Conservation (phyloP, 2,329 filamentous ascomycete genomes). For the Corinectria fuckeliana region DNA sequence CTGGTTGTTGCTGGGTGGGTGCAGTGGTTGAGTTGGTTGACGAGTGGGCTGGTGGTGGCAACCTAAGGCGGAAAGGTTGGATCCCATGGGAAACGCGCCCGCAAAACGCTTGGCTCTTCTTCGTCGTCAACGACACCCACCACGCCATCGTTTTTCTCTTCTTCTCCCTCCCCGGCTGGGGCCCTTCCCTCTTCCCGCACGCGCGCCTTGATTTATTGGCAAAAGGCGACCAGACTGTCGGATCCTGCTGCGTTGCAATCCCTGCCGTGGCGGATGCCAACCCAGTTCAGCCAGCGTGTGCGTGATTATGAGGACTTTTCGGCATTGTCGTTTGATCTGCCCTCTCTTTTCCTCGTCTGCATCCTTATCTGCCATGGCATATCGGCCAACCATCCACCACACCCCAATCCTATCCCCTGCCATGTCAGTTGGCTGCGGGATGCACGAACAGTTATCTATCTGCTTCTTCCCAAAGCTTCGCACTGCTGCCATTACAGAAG, state of each 20-base stretch:
- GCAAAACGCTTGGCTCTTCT: background rate
- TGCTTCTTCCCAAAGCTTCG: no score
- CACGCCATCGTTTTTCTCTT: no score
- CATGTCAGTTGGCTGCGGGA: background rate
- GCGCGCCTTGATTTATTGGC: constrained; percentile 17
- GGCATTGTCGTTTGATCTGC: background rate
- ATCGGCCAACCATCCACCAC: background rate
- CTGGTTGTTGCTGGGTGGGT: background rate
- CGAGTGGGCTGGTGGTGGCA: background rate
- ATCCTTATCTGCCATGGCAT: background rate
- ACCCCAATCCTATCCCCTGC: background rate
- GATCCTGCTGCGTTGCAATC: constrained; percentile 6
- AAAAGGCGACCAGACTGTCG: constrained; percentile 21
- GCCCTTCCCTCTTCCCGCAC: background rate
- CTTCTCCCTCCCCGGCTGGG: constrained; percentile 8
- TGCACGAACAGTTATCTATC: background rate
- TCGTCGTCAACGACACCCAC: constrained; percentile 1
- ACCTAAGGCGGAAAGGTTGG: background rate
- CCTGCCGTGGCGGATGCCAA: background rate
- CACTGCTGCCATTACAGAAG: no score
- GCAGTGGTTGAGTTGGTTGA: background rate
- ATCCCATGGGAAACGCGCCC: background rate
- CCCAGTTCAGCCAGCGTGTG: background rate
- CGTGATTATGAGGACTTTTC: constrained; percentile 12
- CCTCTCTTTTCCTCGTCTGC: background rate